These are phyloP conservation scores for Lophiotrema nucula DNA, from an alignment of 495 filamentous ascomycete genomes.

Conservation along the genomic window DNA sequence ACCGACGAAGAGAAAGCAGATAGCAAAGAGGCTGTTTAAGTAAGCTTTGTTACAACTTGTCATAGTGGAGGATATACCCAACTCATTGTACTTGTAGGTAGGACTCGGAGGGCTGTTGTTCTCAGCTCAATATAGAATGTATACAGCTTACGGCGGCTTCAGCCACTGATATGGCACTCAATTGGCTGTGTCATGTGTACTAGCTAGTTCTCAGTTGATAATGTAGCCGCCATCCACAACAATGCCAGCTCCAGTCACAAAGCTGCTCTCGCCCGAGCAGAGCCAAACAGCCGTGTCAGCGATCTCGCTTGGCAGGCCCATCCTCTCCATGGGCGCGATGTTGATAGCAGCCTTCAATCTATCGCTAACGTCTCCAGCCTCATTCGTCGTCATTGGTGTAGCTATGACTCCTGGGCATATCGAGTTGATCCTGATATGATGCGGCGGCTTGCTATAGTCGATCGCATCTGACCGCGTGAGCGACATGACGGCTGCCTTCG, in stretches of 20 bases:
- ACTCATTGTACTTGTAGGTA: no score
- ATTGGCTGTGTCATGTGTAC: no score
- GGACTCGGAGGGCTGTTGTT: no score
- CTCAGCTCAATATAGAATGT: no score
- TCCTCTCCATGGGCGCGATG: constrained; percentile 39
- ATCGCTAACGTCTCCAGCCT: not conserved
- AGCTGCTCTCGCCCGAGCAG: constrained; percentile 44
- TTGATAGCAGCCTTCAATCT: constrained; percentile 38
- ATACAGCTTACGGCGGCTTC: no score
- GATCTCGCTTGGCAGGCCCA: constrained; percentile 42
- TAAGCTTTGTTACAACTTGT: no score
- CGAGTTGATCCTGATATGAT: constrained; percentile 51
- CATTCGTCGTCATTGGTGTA: constrained; percentile 37
- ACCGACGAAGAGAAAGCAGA: not conserved
- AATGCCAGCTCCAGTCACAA: constrained; percentile 37
- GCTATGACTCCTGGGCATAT: constrained; percentile 49
- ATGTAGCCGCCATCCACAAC: constrained; percentile 36
- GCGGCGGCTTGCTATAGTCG: constrained; percentile 40
- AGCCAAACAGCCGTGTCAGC: constrained; percentile 42
- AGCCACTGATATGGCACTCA: no score
- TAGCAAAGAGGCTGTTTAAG: no score
- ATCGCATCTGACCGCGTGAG: constrained; percentile 42
- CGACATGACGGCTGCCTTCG: constrained; percentile 48
- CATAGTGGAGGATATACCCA: no score
- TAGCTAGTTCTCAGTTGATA: constrained; percentile 30